Evolutionary conservation across 768 basidiomycete species (phyloP).

Genomic region (Mycena rosella): DNA sequence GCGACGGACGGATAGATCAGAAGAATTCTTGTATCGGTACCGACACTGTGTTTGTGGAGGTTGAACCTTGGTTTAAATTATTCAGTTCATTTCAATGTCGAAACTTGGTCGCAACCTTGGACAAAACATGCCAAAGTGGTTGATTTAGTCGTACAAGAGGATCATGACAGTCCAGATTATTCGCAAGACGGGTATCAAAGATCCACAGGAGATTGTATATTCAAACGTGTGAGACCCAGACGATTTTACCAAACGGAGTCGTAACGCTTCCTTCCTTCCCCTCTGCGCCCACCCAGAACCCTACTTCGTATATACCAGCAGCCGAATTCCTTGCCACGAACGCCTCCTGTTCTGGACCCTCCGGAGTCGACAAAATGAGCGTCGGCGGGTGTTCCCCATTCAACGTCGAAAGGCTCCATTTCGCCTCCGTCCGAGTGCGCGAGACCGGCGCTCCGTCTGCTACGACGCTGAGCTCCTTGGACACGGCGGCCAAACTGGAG

Average conservation of each 20-base stretch:
- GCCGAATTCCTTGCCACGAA: constrained; percentile 45
- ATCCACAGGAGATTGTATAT: too few species aligned
- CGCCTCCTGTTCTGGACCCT: constrained; percentile 49
- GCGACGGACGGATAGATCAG: too few species aligned
- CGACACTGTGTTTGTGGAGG: too few species aligned
- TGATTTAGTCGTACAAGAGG: too few species aligned
- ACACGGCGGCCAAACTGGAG: constrained; percentile 45
- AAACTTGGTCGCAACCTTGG: too few species aligned
- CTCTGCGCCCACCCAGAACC: constrained; percentile 54
- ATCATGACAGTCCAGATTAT: too few species aligned
- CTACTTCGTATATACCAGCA: constrained; percentile 67
- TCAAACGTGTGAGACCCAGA: constrained; percentile 48
- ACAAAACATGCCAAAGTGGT: too few species aligned
- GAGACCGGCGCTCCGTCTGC: constrained; percentile 56
- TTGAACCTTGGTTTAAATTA: too few species aligned
- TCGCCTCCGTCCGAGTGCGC: constrained; percentile 39
- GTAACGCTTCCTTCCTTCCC: constrained; percentile 46
- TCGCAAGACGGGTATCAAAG: too few species aligned
- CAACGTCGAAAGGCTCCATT: constrained; percentile 61
- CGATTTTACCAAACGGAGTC: constrained; percentile 66
- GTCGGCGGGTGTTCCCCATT: constrained; percentile 38
- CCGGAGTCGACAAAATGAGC: constrained; percentile 50
- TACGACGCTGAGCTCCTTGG: constrained; percentile 61
- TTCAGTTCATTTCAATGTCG: too few species aligned
- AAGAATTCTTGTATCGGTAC: too few species aligned